phyloP scores from a whole-genome alignment of 2,329 filamentous ascomycete species.

The Torrubiella hemipterigena region DNA sequence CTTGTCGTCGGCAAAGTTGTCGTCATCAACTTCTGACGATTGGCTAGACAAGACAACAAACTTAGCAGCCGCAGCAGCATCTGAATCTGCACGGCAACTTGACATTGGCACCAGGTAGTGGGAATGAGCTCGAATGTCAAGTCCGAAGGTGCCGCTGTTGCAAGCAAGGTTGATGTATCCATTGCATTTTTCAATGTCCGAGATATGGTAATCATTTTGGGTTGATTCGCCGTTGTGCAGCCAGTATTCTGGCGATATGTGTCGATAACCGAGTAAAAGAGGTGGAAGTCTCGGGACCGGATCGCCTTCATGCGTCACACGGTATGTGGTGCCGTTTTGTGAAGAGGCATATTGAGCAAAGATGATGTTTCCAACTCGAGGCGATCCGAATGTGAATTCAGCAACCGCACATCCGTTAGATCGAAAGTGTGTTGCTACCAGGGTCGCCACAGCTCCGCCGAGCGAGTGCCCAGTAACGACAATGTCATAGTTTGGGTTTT shows the following conservation, averaged over 20 bases:
- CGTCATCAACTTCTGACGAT: too few relatives aligned
- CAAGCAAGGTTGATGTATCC: neutral
- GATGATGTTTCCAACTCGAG: constrained; percentile 42
- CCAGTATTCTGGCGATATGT: constrained; percentile 54
- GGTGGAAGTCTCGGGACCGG: constrained; percentile 51
- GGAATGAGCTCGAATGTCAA: neutral
- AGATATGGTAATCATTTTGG: neutral
- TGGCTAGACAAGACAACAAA: too few relatives aligned
- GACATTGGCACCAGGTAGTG: too few relatives aligned
- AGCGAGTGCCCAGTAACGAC: constrained; percentile 49
- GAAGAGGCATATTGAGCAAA: constrained; percentile 36
- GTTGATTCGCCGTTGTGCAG: constrained; percentile 13
- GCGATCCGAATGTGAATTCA: constrained; percentile 45
- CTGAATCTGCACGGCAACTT: too few relatives aligned
- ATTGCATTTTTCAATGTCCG: neutral
- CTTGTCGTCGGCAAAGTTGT: too few relatives aligned
- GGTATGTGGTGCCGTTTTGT: constrained; percentile 35
- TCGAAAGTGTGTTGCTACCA: constrained; percentile 42
- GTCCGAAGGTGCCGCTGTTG: neutral
- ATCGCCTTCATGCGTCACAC: constrained; percentile 51
- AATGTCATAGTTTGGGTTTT: constrained; percentile 34
- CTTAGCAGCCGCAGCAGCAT: too few relatives aligned
- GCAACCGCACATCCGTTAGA: constrained; percentile 27
- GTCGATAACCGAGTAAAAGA: constrained; percentile 40
- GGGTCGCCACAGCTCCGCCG: constrained; percentile 43